Conservation (phyloP, 1,284 basidiomycete species). For the Pholiota adiposa region DNA sequence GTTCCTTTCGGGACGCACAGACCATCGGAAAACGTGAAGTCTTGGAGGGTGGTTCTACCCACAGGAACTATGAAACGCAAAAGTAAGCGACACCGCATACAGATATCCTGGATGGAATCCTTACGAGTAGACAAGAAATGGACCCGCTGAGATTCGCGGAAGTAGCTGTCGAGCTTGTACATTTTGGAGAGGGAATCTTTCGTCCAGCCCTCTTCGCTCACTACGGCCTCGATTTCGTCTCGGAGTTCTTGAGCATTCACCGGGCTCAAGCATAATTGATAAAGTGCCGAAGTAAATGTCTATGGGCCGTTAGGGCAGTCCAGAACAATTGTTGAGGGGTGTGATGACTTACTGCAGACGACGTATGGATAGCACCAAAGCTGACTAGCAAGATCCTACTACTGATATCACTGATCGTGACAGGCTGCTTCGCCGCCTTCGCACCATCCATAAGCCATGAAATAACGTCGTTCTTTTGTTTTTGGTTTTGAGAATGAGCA, state of each 20-base stretch:
- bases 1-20: constrained; percentile 29
- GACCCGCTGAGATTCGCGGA: constrained; percentile 31
- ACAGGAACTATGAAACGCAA: constrained; percentile 16
- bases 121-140: constrained; percentile 11
- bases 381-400: constrained; percentile 31
- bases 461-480: constrained; percentile 19
- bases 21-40: constrained; percentile 34
- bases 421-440: constrained; percentile 17
- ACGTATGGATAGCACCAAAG: constrained; percentile 34
- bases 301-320: neutral
- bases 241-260: constrained; percentile 41
- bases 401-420: constrained; percentile 21
- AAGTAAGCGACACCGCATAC: neutral
- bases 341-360: constrained; percentile 24
- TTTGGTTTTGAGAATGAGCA: neutral
- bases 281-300: constrained; percentile 39
- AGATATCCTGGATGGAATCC: neutral
- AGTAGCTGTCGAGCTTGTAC: constrained; percentile 34
- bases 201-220: constrained; percentile 45
- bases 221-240: constrained; percentile 41
- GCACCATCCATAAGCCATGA: constrained; percentile 28
- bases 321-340: too few relatives aligned
- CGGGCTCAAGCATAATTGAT: constrained; percentile 39
- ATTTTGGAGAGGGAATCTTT: constrained; percentile 35
- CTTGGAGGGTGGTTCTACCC: constrained; percentile 24